These are phyloP conservation scores for Chloromonas sp. DNA, from an alignment of 163 green algal species.

Conservation along the genomic window DNA sequence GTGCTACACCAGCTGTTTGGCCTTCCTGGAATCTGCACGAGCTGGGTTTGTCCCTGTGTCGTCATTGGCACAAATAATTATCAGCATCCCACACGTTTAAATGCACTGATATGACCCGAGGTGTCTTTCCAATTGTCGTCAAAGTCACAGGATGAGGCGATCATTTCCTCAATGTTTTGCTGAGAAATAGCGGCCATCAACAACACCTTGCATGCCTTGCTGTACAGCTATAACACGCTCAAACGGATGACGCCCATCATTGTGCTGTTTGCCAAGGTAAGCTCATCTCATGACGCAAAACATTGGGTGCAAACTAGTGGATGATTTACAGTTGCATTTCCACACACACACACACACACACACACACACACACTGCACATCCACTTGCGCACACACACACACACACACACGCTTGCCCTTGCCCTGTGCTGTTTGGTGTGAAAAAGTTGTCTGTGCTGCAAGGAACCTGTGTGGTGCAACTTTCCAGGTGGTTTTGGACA, in stretches of 20 bases:
- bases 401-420: no score
- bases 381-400: background rate
- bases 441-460: no score
- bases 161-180: background rate
- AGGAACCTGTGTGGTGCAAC: no score
- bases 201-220: constrained; percentile 5
- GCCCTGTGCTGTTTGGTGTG: no score
- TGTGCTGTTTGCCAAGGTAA: constrained; percentile 46
- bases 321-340: no score
- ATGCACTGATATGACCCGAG: no score
- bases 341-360: no score
- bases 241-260: constrained; percentile 64
- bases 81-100: no score
- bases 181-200: background rate
- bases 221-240: constrained; percentile 39
- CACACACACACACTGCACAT: background rate
- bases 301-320: background rate
- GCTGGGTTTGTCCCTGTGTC: no score
- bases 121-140: background rate
- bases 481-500: constrained; percentile 12
- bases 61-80: no score
- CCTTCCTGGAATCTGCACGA: no score
- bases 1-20: no score
- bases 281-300: background rate
- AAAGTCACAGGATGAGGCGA: background rate